Evolutionary conservation across 225 moss, liverwort and hornwort species (phyloP).

Genomic region (Thuidium tamariscinum): DNA sequence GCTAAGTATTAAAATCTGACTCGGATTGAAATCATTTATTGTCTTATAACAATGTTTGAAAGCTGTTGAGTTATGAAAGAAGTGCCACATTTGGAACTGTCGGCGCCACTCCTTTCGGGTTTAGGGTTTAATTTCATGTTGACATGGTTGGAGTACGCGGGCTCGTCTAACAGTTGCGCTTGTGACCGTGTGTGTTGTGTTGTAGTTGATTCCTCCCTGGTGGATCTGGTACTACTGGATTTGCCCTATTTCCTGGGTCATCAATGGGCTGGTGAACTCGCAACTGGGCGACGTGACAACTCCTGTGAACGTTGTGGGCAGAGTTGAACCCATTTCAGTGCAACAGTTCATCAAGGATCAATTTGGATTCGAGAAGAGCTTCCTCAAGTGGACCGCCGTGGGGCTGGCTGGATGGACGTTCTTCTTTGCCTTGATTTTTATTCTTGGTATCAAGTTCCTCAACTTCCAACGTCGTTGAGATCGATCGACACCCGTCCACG

Average conservation of each 20-base stretch:
- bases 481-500: background rate
- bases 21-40: background rate
- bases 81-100: background rate
- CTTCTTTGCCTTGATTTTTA: conserved; percentile 17
- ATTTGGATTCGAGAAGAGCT: conserved; percentile 26
- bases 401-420: conserved; percentile 10
- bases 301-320: rapidly evolving
- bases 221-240: conserved; percentile 68
- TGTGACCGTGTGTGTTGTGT: background rate
- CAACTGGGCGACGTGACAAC: conserved; percentile 23
- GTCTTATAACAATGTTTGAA: background rate
- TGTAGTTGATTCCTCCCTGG: conserved; percentile 36
- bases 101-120: background rate
- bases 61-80: background rate
- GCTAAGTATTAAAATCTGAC: too few species aligned
- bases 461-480: conserved; percentile 37
- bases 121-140: background rate
- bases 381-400: conserved; percentile 16
- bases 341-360: background rate
- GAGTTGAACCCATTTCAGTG: background rate
- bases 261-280: conserved; percentile 35
- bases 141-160: too few species aligned
- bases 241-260: conserved; percentile 39
- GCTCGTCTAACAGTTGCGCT: background rate
- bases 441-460: conserved; percentile 26